These are phyloP conservation scores for Lepidium campestre DNA, from an alignment of 441 rosid species.

Conservation along the genomic window DNA sequence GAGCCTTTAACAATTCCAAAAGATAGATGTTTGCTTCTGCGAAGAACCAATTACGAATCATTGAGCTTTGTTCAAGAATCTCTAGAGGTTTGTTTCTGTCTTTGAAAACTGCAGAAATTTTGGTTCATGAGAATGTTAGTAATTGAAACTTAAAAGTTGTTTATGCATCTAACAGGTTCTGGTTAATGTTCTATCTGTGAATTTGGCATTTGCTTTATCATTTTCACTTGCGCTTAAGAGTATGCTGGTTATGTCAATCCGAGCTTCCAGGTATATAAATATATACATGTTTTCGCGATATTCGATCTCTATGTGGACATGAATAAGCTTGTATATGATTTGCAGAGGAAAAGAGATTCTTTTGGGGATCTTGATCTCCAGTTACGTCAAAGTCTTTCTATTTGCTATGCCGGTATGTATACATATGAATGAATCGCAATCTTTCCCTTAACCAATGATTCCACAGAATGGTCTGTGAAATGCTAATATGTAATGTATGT, in stretches of 20 bases:
- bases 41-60: constrained; percentile 34
- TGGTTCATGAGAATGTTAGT: neutral
- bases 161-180: constrained; percentile 34
- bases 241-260: constrained; percentile 28
- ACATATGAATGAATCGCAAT: neutral
- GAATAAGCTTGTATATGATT: neutral
- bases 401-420: constrained; percentile 63
- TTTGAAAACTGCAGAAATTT: constrained; percentile 1
- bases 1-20: constrained; percentile 35
- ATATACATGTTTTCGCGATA: too few relatives aligned
- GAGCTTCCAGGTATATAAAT: constrained; percentile 35
- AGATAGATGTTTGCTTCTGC: constrained; percentile 61
- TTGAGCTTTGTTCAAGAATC: constrained; percentile 26
- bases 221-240: constrained; percentile 42
- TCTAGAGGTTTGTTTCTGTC: neutral
- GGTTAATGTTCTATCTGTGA: constrained; percentile 47
- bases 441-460: neutral
- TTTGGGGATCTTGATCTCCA: constrained; percentile 59
- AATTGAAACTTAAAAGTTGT: neutral
- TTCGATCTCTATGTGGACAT: neutral
- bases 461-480: neutral
- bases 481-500: neutral
- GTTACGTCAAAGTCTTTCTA: constrained; percentile 66
- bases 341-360: constrained; percentile 47
- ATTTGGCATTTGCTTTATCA: constrained; percentile 44